These are phyloP conservation scores for Lactarius trivialis DNA, from an alignment of 768 basidiomycete genomes.

Conservation along the genomic window DNA sequence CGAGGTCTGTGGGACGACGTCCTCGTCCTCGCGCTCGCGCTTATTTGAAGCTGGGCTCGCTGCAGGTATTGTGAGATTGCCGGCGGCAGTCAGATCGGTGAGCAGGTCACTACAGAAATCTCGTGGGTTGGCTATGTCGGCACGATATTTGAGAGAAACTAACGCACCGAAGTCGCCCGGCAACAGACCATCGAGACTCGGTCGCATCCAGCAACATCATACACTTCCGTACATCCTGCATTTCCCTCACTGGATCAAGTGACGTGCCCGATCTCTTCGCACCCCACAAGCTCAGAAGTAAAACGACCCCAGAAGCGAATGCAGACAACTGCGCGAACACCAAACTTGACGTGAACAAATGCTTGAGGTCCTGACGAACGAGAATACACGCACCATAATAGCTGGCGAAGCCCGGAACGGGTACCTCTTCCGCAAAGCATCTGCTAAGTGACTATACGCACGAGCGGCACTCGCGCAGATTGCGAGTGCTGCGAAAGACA, in stretches of 20 bases:
- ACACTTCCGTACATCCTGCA: constrained; percentile 47
- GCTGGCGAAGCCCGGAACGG: constrained; percentile 21
- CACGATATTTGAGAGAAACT: not conserved
- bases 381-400: constrained; percentile 8
- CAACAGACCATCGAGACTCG: constrained; percentile 21
- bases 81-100: constrained; percentile 7
- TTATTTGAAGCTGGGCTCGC: constrained; percentile 17
- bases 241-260: constrained; percentile 38
- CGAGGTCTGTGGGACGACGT: not conserved
- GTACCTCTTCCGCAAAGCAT: constrained; percentile 28
- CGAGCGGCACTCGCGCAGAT: constrained; percentile 50
- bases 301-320: constrained; percentile 45
- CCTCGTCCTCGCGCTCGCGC: constrained; percentile 15
- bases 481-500: constrained; percentile 42
- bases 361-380: not conserved
- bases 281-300: constrained; percentile 53
- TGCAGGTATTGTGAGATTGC: constrained; percentile 16
- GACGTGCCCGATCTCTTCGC: constrained; percentile 38
- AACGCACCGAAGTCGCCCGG: constrained; percentile 19
- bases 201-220: constrained; percentile 28
- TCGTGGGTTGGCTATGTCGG: not conserved
- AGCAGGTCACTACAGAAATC: constrained; percentile 15
- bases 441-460: constrained; percentile 40
- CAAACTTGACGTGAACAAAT: constrained; percentile 10
- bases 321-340: constrained; percentile 28